A percentile compares a stretch with the other conserved stretches of the same genome.
Evolutionary conservation across 768 basidiomycete genomes (phyloP).

Genomic region (Hygrocybe punicea): DNA sequence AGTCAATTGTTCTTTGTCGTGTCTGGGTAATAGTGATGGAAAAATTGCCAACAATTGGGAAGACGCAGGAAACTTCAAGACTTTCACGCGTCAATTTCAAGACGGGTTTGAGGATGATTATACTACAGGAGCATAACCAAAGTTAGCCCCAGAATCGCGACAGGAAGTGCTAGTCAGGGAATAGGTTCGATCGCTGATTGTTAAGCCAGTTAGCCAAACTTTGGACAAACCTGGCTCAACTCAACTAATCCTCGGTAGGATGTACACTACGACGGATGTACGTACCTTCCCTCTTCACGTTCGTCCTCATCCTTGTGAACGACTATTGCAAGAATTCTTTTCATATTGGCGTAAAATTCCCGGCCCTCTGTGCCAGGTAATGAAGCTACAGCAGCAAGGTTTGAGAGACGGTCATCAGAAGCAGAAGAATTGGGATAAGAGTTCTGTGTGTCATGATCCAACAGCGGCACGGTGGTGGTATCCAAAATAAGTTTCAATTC

Average conservation of each 20-base stretch:
- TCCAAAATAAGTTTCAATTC: constrained; percentile 44
- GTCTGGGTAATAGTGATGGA: constrained; percentile 57
- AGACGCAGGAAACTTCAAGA: constrained; percentile 46
- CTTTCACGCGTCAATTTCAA: constrained; percentile 25
- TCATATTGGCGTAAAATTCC: constrained; percentile 22
- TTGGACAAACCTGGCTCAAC: not conserved
- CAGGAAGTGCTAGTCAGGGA: too few relatives aligned
- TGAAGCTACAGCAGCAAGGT: not conserved
- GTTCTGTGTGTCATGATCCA: not conserved
- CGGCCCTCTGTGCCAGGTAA: not conserved
- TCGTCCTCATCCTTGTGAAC: constrained; percentile 42
- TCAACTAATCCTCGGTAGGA: constrained; percentile 6
- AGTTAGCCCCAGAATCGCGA: not conserved
- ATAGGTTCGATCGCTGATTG: constrained; percentile 8
- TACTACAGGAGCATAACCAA: constrained; percentile 20
- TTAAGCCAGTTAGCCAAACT: not conserved
- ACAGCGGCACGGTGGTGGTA: constrained; percentile 21
- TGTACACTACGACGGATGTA: constrained; percentile 1
- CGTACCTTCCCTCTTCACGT: constrained; percentile 56
- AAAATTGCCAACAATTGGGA: constrained; percentile 57
- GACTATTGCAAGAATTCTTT: constrained; percentile 48
- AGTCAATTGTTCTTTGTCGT: constrained; percentile 32
- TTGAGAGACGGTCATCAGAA: not conserved
- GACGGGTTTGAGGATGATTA: constrained; percentile 48
- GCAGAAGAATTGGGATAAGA: not conserved